Percentiles rank a stretch among this genome's conserved stretches.
These are phyloP conservation scores for Colletotrichum graminicola DNA, from an alignment of 2,329 filamentous ascomycete species.

Conservation along the genomic window DNA sequence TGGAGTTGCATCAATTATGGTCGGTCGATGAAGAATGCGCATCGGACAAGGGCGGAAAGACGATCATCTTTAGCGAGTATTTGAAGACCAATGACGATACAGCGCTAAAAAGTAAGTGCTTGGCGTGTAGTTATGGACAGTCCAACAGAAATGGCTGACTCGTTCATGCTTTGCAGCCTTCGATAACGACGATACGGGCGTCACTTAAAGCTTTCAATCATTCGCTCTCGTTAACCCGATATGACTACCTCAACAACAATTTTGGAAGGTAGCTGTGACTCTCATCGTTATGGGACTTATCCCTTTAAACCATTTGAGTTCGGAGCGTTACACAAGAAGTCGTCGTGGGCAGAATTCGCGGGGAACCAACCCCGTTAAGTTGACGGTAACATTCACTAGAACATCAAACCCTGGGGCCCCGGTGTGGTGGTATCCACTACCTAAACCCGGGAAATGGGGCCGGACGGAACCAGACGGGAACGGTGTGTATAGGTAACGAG, in stretches of 20 bases:
- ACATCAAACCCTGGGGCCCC: constrained; percentile 10
- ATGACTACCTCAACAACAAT: too few relatives aligned
- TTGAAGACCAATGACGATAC: neutral
- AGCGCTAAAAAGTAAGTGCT: neutral
- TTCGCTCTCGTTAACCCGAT: neutral
- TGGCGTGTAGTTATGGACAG: neutral
- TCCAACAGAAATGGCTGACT: neutral
- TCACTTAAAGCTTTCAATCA: neutral
- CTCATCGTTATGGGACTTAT: too few relatives aligned
- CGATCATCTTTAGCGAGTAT: constrained; percentile 10
- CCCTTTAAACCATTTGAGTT: neutral
- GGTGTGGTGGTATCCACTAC: neutral
- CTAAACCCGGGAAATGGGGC: constrained; percentile 29
- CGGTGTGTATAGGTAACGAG: neutral
- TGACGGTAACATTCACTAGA: neutral
- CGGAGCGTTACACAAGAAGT: neutral
- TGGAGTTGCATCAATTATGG: neutral
- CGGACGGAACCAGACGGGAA: constrained; percentile 9
- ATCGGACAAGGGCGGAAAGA: constrained; percentile 5
- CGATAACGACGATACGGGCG: neutral
- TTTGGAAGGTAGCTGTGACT: neutral
- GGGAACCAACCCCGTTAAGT: neutral
- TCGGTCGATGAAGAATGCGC: neutral
- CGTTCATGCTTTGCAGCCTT: neutral
- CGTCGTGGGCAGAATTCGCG: constrained; percentile 15